Base-by-base conservation (phyloP, 768 basidiomycete genomes). In the Lepiota subincarnata region DNA sequence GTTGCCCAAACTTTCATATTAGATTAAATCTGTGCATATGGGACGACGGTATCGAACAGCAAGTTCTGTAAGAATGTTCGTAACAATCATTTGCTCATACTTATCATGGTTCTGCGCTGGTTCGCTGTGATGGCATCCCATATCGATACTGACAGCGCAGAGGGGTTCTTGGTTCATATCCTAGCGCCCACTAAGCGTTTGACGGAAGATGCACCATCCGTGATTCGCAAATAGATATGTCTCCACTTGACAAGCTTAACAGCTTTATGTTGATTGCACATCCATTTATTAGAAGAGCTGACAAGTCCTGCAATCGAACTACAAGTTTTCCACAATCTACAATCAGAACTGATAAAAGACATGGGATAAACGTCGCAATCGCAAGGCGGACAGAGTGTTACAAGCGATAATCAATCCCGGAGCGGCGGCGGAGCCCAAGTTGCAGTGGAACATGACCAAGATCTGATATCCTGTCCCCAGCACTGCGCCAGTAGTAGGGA, bases 1-100 rank as follows among this genome's bases (percentile, higher is more conserved):
- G 34, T 98, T 98, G 75, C 94, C 93, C 20, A 89, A 89, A 63
- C 73, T 98, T 16, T 98, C 96, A 0, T 95, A 89, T 67, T 88
- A 94, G 63, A 80, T 86, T 8, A 81, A 83, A 31, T 86, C 87
- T 5, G 85, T 87, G 3, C 82, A 88, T 62, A 86, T 91, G 51
- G 77, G 79, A 5, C 79, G 89, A 45, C 74, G 85, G 22, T 87
- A 80, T 59, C 77, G 75, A 52, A 68, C 78, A 5, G 65, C 65
- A 12, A 68, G 67, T 18, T 64, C 65, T 44, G 86, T 86, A 63
- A 49, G 80, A 66, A 11, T 19, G 24, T 20, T 42, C 2, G 18
- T 16, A 7, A 50, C 50, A 16, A 44, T 49, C 50, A 28, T 20
- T 6, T 49, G 24, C 35, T 41, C 22, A 28, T 53, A n/a, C 45